Evolutionary conservation across 1,139 yeast species (phyloP), one percentile per base, ranked within the genome.

Genomic region (Taphrina confusa): DNA sequence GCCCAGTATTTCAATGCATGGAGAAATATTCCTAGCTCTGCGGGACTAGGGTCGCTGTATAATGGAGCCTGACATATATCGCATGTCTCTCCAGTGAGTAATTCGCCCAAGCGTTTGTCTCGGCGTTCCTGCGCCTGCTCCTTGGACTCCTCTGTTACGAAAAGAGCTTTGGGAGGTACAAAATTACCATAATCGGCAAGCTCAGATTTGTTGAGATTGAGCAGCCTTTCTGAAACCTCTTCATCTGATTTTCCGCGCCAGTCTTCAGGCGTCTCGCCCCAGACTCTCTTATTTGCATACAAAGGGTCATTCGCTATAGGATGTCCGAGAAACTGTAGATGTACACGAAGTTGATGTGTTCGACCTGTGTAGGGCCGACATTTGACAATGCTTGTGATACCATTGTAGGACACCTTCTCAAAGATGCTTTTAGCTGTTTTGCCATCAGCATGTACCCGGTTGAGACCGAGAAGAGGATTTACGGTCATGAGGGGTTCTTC

Each of bases 261-360:
- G 63, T 75, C 77, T 6, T 88, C 92, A 51, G 83, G 74, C 0
- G 71, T 69, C 0, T 75, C 74, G 0, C 95, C 95, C 95, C 96
- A 90, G 0, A 87, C 83, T 20, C 72, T 72, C 22, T 79, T 78
- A 62, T 84, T 84, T 1, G 84, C 76, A 66, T 92, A 92, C 0
- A 92, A 79, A 0, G 97, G 97, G 71, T 92, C 98, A 71, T 92
- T 92, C 28, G 95, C 96, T 57, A 92, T 92, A 0, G 98, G 96
- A 67, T 81, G 82, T 0, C 97, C 96, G 27, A 92, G 69, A 67
- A 79, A 86, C 71, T 91, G 97, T 60, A 92, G 73, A 74, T 92
- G 98, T 0, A 92, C 96, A 60, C 98, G 75, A 56, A 92, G 89
- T 70, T 92, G 98, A 71, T 92, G 98, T 0, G 97, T 88, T 68